Conservation (phyloP, 768 basidiomycete genomes). For the Hypholoma sublateritium region DNA sequence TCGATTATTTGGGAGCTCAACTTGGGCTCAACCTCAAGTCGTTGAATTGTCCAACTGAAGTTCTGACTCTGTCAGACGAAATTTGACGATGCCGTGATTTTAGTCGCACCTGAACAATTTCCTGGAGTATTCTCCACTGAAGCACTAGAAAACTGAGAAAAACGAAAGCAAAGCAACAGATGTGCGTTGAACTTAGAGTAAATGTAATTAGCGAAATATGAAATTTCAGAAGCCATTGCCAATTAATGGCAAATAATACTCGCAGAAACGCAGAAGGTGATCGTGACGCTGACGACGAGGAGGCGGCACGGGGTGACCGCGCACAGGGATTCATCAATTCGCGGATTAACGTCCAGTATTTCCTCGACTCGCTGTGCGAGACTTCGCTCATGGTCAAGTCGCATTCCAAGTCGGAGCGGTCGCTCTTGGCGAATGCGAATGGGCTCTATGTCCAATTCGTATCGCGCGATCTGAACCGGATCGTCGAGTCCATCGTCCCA, state of each 20-base stretch:
- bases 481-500: constrained; percentile 86
- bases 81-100: not conserved
- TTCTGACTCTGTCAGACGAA: not conserved
- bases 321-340: constrained; percentile 80
- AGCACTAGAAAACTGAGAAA: not conserved
- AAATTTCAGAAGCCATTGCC: constrained; percentile 8
- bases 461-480: constrained; percentile 70
- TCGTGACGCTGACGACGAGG: constrained; percentile 4
- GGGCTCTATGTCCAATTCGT: constrained; percentile 76
- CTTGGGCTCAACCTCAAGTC: constrained; percentile 4
- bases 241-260: constrained; percentile 42
- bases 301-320: not conserved
- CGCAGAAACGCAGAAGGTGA: constrained; percentile 87
- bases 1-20: not conserved
- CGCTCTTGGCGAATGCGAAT: constrained; percentile 35
- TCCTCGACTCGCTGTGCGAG: constrained; percentile 87
- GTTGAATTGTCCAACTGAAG: not conserved
- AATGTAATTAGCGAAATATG: not conserved
- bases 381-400: constrained; percentile 69
- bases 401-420: constrained; percentile 42
- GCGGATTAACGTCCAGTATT: constrained; percentile 91
- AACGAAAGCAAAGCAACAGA: not conserved
- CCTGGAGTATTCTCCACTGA: not conserved
- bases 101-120: not conserved
- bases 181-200: no score